These are phyloP conservation scores for Cladophialophora chaetospira DNA, from an alignment of 2,329 filamentous ascomycete genomes.

Conservation along the genomic window DNA sequence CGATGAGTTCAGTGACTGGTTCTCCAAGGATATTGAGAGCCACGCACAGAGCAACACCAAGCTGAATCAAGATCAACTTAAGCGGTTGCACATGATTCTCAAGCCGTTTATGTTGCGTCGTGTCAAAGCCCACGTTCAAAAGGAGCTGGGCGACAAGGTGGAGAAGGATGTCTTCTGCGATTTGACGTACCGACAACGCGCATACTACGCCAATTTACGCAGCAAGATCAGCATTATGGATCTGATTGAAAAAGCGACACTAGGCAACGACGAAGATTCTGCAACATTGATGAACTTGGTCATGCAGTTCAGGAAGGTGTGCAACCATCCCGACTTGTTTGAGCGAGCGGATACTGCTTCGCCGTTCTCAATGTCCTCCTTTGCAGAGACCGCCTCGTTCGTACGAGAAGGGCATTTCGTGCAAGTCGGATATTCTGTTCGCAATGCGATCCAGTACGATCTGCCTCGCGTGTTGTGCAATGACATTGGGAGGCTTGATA, in stretches of 20 bases:
- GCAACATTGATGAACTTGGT: constrained; percentile 98
- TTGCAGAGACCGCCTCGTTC: constrained; percentile 94
- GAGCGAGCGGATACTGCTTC: constrained; percentile 91
- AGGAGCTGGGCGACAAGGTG: constrained; percentile 98
- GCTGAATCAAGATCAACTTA: constrained; percentile 95
- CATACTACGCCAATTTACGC: constrained; percentile 86
- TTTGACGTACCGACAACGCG: constrained; percentile 91
- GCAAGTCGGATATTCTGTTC: constrained; percentile 81
- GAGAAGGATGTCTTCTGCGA: constrained; percentile 96
- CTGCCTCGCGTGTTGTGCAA: constrained; percentile 80
- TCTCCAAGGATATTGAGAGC: constrained; percentile 75
- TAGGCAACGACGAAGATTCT: constrained; percentile 91
- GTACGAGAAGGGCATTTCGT: constrained; percentile 82
- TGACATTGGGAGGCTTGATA: constrained; percentile 74
- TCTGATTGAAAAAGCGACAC: constrained; percentile 92
- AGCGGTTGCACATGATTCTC: constrained; percentile 95
- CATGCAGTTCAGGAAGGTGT: constrained; percentile 99
- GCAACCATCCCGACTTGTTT: constrained; percentile 96
- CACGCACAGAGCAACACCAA: constrained; percentile 99
- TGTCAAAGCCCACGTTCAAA: constrained; percentile 99
- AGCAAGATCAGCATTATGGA: constrained; percentile 99
- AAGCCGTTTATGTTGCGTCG: constrained; percentile 99
- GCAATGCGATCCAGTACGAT: constrained; percentile 80
- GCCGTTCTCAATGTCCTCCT: constrained; percentile 79
- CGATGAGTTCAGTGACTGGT: constrained; percentile 57